phyloP scores from a whole-genome alignment of 208 protist genomes.

The Wallacemonas collosoma region DNA sequence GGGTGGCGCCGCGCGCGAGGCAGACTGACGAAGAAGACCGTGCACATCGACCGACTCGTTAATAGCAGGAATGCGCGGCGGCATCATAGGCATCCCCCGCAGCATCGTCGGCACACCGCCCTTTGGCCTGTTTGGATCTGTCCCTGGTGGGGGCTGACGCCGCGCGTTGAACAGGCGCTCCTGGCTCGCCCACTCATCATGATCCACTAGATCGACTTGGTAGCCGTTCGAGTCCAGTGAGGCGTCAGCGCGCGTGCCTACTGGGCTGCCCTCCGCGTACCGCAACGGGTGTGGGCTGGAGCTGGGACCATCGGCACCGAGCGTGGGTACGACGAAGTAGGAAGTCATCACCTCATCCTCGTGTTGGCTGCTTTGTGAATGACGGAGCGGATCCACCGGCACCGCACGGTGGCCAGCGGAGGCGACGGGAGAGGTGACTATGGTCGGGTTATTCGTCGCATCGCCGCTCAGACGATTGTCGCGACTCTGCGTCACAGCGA shows the following conservation, averaged over 20 bases:
- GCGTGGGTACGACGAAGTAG: neutral
- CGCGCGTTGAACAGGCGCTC: neutral
- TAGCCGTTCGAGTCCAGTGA: neutral
- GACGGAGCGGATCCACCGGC: neutral
- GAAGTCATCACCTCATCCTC: constrained; percentile 7
- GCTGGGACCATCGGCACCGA: neutral
- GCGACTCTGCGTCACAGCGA: neutral
- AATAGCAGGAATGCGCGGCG: constrained; percentile 9
- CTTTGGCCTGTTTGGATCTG: neutral
- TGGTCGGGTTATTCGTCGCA: neutral
- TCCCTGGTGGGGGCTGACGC: neutral
- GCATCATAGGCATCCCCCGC: neutral
- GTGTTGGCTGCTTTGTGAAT: constrained; percentile 4
- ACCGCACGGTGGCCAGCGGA: neutral
- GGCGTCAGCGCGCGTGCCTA: neutral
- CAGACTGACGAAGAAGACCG: no score
- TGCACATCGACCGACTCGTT: constrained; percentile 12
- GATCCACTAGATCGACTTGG: neutral
- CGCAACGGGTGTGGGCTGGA: neutral
- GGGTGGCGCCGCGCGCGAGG: neutral
- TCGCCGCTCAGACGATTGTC: neutral
- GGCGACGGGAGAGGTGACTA: neutral
- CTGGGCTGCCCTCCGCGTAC: neutral
- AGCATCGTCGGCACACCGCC: constrained; percentile 12
- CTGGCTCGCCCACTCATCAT: constrained; percentile 3